Evolutionary conservation across 2,329 filamentous ascomycete genomes (phyloP), one percentile per base, ranked within the genome.

Genomic region (Amylocarpus encephaloides): DNA sequence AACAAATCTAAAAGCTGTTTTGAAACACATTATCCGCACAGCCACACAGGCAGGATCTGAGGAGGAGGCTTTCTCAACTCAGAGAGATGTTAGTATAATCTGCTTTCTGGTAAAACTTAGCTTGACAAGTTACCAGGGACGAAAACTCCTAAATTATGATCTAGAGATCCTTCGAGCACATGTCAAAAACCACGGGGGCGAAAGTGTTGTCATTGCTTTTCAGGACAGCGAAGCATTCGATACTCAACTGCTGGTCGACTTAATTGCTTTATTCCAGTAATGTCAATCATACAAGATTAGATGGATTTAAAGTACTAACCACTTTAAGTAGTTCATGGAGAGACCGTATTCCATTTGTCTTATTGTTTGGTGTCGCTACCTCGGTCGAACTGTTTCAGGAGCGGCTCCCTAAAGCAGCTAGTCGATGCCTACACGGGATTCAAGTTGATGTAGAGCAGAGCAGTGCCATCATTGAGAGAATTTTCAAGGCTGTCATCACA

Each of bases 141-240:
- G 78, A 32, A 82, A 79, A 64, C 78, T 86, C 52, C 75, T 92
- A 2, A 85, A 88, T 59, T 93, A 92, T 64, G 88, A 93, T 62
- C 74, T 93, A 13, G 83, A 87, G 59, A 80, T 85, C 19, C 68
- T 93, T 29, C 71, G 82, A 53, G 74, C 78, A 22, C 82, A 78
- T 66, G 72, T 82, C 12, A 74, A 73, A 51, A 70, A 73, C 7
- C 75, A 77, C 34, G 66, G 68, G 19, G 76, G 75, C 29, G 68
- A 76, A 36, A 80, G 81, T 58, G 77, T 92, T 9, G 76, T 88
- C 46, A 72, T 94, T 43, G 81, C 85, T 0, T 82, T 93, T 52
- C 84, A 90, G 64, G 88, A 93, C 62, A 89, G 86, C 55, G 88
- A 93, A 67, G 87, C 84, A 0, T 91, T 93, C 62, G 87, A 91